Percentiles rank a stretch among this genome's conserved stretches.
Conservation (phyloP, 352 stramenopile genomes). For the Phytopythium helicoides region DNA sequence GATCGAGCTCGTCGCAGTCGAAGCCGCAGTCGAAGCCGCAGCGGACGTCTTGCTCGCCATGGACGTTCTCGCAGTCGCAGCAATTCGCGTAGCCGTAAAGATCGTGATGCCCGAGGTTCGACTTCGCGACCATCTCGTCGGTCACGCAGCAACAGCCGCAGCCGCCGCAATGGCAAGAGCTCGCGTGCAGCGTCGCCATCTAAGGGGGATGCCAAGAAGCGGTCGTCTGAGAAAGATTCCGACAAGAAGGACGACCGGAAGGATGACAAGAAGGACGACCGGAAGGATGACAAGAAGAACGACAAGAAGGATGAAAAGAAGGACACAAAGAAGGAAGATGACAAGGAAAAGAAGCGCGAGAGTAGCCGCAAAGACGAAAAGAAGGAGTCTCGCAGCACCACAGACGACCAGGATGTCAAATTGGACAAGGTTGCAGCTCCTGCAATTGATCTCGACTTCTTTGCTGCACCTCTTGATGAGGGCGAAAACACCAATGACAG, state of each 20-base stretch:
- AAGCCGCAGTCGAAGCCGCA: slow-evolving; percentile 36
- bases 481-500: slow-evolving; percentile 39
- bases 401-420: slow-evolving; percentile 68
- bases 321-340: slow-evolving; percentile 4
- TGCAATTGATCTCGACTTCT: slow-evolving; percentile 83
- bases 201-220: not conserved
- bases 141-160: slow-evolving; percentile 13
- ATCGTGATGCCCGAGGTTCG: slow-evolving; percentile 1
- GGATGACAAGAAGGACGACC: slow-evolving; percentile 19
- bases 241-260: slow-evolving; percentile 7
- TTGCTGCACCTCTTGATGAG: slow-evolving; percentile 51
- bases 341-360: slow-evolving; percentile 7
- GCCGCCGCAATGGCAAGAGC: slow-evolving; percentile 2
- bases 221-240: slow-evolving; percentile 1
- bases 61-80: slow-evolving; percentile 37
- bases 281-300: slow-evolving; percentile 14
- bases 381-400: slow-evolving; percentile 9
- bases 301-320: slow-evolving; percentile 5
- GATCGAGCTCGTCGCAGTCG: slow-evolving; percentile 1
- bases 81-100: slow-evolving; percentile 27
- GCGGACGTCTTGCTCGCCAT: slow-evolving; percentile 30
- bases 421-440: slow-evolving; percentile 73
- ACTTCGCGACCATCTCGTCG: slow-evolving; percentile 6
- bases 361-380: slow-evolving; percentile 15
- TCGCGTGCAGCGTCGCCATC: slow-evolving; percentile 1